Percentiles rank a stretch among this genome's conserved stretches.
These are phyloP conservation scores for Arthrobotrys sinensis DNA, from an alignment of 2,329 filamentous ascomycete species.

Conservation along the genomic window DNA sequence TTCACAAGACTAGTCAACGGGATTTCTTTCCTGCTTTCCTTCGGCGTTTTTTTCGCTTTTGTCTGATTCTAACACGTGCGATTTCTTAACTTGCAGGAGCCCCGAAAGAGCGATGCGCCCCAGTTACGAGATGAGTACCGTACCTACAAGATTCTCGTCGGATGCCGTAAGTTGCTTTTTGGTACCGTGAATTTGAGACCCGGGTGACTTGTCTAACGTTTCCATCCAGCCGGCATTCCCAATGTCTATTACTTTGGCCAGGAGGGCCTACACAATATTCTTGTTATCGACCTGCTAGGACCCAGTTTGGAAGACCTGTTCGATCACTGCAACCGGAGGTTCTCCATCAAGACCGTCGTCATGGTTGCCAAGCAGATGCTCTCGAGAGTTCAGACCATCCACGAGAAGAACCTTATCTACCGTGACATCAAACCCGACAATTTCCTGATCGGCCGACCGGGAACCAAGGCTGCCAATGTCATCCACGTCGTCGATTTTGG, in stretches of 20 bases:
- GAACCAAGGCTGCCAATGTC: slow-evolving; percentile 94
- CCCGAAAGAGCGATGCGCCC: slow-evolving; percentile 97
- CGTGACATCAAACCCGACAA: slow-evolving; percentile 99
- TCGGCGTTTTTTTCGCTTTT: slow-evolving; percentile 7
- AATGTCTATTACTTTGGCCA: slow-evolving; percentile 99
- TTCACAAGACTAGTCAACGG: slow-evolving; percentile 39
- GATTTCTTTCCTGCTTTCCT: slow-evolving; percentile 1
- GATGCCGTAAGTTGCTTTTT: slow-evolving; percentile 84
- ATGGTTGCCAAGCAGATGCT: slow-evolving; percentile 99
- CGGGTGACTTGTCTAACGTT: slow-evolving; percentile 38
- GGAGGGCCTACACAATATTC: slow-evolving; percentile 97
- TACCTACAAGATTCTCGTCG: slow-evolving; percentile 99
- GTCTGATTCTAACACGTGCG: slow-evolving; percentile 32
- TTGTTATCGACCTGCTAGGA: slow-evolving; percentile 95
- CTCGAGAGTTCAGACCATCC: slow-evolving; percentile 86
- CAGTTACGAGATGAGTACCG: slow-evolving; percentile 98
- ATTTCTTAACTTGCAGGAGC: slow-evolving; percentile 77
- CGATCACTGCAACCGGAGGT: slow-evolving; percentile 94
- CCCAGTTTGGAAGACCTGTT: slow-evolving; percentile 97
- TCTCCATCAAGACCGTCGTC: slow-evolving; percentile 96
- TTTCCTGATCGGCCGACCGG: slow-evolving; percentile 93
- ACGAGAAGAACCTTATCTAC: slow-evolving; percentile 99
- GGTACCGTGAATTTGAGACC: slow-evolving; percentile 53
- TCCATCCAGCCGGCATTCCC: slow-evolving; percentile 85
- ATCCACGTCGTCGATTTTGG: slow-evolving; percentile 99